Evolutionary conservation across 208 protist species (phyloP).

Genomic region (Wallacemonas collosoma): DNA sequence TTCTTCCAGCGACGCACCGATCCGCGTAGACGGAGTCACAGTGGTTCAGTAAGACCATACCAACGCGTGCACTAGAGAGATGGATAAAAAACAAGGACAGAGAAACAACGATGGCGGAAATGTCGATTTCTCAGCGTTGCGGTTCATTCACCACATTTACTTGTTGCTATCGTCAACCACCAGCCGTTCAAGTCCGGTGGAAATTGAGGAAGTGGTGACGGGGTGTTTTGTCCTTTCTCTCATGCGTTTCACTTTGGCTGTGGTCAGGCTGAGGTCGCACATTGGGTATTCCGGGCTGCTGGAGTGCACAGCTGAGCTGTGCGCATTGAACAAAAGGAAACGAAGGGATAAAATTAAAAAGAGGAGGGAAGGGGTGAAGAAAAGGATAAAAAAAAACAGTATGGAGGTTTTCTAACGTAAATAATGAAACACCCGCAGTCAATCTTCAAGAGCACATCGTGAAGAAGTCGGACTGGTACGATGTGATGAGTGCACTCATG

Average conservation of each 20-base stretch:
- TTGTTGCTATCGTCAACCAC: too few relatives aligned
- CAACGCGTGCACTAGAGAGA: background rate
- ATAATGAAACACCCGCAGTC: too few relatives aligned
- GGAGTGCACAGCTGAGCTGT: background rate
- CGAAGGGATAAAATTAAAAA: conserved; percentile 14
- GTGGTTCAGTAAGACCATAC: background rate
- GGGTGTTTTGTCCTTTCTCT: background rate
- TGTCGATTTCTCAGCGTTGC: background rate
- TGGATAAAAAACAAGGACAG: background rate
- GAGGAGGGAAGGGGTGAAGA: conserved; percentile 12
- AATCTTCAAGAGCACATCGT: too few relatives aligned
- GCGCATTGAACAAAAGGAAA: background rate
- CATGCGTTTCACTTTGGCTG: background rate
- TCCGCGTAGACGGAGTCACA: conserved; percentile 13
- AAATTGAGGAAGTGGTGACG: too few relatives aligned
- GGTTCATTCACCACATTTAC: too few relatives aligned
- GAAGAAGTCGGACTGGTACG: too few relatives aligned
- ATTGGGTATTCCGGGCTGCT: conserved; percentile 1
- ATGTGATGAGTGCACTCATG: too few relatives aligned
- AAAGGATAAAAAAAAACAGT: background rate
- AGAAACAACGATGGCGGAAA: background rate
- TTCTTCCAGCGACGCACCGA: conserved; percentile 13
- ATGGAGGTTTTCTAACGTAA: too few relatives aligned
- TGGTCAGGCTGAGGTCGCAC: conserved; percentile 5
- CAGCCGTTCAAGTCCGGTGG: too few relatives aligned